Conservation (phyloP, 176 grass and related monocot species). For the Alloteropsis semialata region DNA sequence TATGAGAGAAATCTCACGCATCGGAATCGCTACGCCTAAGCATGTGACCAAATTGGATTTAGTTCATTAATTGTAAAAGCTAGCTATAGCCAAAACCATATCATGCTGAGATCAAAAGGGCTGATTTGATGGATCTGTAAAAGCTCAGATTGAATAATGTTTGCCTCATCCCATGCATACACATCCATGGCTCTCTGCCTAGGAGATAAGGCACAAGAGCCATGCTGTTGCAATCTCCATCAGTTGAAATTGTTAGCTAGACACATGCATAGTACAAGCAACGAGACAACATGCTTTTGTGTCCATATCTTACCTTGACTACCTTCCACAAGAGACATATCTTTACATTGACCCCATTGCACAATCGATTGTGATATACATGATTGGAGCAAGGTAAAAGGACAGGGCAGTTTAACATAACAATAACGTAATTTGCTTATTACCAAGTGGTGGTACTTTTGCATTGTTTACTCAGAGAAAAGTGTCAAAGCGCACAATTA, state of each 20-base stretch:
- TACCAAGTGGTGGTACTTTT: constrained; percentile 20
- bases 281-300: constrained; percentile 31
- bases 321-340: constrained; percentile 31
- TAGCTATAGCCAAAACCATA: constrained; percentile 9
- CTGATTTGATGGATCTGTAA: constrained; percentile 41
- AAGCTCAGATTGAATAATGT: constrained; percentile 23
- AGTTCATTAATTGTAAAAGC: neutral
- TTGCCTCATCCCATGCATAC: constrained; percentile 23
- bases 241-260: constrained; percentile 17
- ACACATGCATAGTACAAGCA: constrained; percentile 24
- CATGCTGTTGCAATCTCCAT: constrained; percentile 31
- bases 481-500: neutral
- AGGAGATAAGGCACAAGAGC: constrained; percentile 49
- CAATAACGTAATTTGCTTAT: constrained; percentile 3
- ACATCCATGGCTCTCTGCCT: constrained; percentile 28
- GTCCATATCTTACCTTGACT: constrained; percentile 31
- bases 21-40: neutral
- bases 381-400: constrained; percentile 35
- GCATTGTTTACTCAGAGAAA: neutral
- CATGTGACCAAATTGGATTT: neutral
- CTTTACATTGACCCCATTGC: constrained; percentile 39
- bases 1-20: neutral
- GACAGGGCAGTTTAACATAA: neutral
- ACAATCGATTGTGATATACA: constrained; percentile 17
- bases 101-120: constrained; percentile 16